Evolutionary conservation across 306 rosid genomes (phyloP).

Genomic region (Cucumis hystrix): DNA sequence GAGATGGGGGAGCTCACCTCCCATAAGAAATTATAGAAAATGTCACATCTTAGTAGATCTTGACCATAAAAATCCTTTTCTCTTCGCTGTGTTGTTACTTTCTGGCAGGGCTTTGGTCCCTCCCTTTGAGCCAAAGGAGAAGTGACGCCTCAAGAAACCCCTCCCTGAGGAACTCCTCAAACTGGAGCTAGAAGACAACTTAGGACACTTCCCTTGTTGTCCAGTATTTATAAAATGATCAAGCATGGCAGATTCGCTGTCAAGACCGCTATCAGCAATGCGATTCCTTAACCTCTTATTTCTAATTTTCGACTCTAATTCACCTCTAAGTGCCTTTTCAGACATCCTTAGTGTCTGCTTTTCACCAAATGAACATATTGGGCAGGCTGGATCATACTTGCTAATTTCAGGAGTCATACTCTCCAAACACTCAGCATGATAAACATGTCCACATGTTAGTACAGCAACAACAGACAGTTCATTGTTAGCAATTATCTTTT

Average conservation of each 20-base stretch:
- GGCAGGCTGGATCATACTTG: slow-evolving; percentile 87
- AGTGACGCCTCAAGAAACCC: slow-evolving; percentile 73
- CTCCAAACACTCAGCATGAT: slow-evolving; percentile 95
- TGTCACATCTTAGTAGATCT: slow-evolving; percentile 56
- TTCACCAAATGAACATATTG: slow-evolving; percentile 77
- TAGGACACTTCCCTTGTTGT: slow-evolving; percentile 36
- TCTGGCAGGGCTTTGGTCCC: slow-evolving; percentile 38
- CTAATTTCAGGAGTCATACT: slow-evolving; percentile 52
- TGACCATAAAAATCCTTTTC: slow-evolving; percentile 88
- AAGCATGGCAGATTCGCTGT: slow-evolving; percentile 32
- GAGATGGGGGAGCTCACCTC: slow-evolving; percentile 37
- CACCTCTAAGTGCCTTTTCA: slow-evolving; percentile 65
- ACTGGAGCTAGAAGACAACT: slow-evolving; percentile 53
- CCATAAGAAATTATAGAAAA: slow-evolving; percentile 1
- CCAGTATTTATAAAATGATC: slow-evolving; percentile 36
- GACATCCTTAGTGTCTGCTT: slow-evolving; percentile 52
- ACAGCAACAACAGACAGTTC: slow-evolving; percentile 65
- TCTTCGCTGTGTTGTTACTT: slow-evolving; percentile 34
- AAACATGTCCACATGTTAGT: slow-evolving; percentile 69
- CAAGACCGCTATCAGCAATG: slow-evolving; percentile 53
- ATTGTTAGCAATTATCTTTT: slow-evolving; percentile 28
- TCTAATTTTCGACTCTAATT: slow-evolving; percentile 56
- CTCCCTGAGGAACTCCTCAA: slow-evolving; percentile 43
- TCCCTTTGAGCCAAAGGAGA: slow-evolving; percentile 71
- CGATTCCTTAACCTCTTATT: slow-evolving; percentile 47